Percentiles rank a stretch among this genome's conserved stretches.
These are phyloP conservation scores for Brassica cretica DNA, from an alignment of 345 rosid species.

Conservation along the genomic window DNA sequence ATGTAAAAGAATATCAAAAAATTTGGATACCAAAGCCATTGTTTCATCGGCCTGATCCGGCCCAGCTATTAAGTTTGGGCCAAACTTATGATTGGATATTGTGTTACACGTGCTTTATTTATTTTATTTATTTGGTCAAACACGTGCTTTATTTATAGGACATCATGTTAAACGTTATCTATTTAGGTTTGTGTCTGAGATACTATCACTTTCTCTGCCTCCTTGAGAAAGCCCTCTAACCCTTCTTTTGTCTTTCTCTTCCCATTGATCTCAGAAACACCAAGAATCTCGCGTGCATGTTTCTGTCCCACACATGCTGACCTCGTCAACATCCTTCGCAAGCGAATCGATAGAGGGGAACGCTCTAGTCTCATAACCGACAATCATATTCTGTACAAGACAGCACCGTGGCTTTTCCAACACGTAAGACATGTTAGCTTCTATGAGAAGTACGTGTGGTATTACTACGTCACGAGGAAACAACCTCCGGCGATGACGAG, in stretches of 20 bases:
- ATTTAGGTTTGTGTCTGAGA: too few species aligned
- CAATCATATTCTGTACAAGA: slow-evolving; percentile 6
- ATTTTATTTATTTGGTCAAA: too few species aligned
- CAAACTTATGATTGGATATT: background rate
- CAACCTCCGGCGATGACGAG: background rate
- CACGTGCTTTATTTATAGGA: background rate
- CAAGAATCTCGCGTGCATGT: background rate
- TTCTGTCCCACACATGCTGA: background rate
- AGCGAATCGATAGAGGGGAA: background rate
- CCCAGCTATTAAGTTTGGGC: too few species aligned
- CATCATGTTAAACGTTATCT: background rate
- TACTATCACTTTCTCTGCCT: background rate
- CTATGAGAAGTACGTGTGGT: background rate
- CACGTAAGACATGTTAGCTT: slow-evolving; percentile 11
- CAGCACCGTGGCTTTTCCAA: slow-evolving; percentile 24
- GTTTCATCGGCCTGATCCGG: too few species aligned
- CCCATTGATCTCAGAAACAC: background rate
- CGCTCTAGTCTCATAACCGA: background rate
- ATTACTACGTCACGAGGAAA: slow-evolving; percentile 7
- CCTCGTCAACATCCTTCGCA: slow-evolving; percentile 19
- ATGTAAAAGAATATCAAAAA: too few species aligned
- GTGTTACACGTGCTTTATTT: background rate
- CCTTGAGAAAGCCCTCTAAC: background rate
- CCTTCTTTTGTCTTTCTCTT: background rate
- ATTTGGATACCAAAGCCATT: too few species aligned